Conservation (phyloP, 2,329 filamentous ascomycete genomes). For the Talaromyces sp. region DNA sequence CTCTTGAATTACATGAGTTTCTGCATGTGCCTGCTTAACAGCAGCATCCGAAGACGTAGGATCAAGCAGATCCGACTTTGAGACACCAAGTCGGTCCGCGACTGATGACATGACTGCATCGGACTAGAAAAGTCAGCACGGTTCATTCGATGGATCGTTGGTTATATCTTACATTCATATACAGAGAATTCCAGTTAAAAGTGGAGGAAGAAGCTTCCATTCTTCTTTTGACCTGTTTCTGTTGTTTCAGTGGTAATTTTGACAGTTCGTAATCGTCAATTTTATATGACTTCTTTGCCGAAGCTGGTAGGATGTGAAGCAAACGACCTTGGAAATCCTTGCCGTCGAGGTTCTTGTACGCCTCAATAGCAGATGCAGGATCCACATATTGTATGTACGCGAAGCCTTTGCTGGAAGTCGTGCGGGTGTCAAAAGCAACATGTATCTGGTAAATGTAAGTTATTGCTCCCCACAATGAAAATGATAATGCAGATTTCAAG, state of each 20-base stretch:
- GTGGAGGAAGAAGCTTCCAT: slow-evolving; percentile 70
- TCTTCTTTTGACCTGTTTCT: slow-evolving; percentile 84
- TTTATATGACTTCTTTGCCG: slow-evolving; percentile 74
- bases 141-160: neutral
- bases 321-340: slow-evolving; percentile 89
- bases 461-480: slow-evolving; percentile 34
- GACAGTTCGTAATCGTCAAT: slow-evolving; percentile 87
- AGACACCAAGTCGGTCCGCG: slow-evolving; percentile 79
- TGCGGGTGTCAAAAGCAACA: slow-evolving; percentile 67
- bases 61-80: slow-evolving; percentile 87
- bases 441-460: slow-evolving; percentile 66
- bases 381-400: slow-evolving; percentile 78
- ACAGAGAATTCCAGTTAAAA: slow-evolving; percentile 99
- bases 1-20: slow-evolving; percentile 94
- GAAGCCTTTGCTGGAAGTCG: slow-evolving; percentile 80
- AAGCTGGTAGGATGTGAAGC: slow-evolving; percentile 82
- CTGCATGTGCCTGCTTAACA: slow-evolving; percentile 93
- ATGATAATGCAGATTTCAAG: neutral
- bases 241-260: slow-evolving; percentile 90
- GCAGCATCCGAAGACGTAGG: slow-evolving; percentile 93
- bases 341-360: slow-evolving; percentile 76
- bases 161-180: slow-evolving; percentile 70
- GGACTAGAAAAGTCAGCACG: slow-evolving; percentile 36
- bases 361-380: slow-evolving; percentile 68
- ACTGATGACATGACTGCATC: slow-evolving; percentile 92